A percentile compares a stretch with the other conserved stretches of the same genome.
These are phyloP conservation scores for Tylopilus subfusipes DNA, from an alignment of 768 basidiomycete species.

Conservation along the genomic window DNA sequence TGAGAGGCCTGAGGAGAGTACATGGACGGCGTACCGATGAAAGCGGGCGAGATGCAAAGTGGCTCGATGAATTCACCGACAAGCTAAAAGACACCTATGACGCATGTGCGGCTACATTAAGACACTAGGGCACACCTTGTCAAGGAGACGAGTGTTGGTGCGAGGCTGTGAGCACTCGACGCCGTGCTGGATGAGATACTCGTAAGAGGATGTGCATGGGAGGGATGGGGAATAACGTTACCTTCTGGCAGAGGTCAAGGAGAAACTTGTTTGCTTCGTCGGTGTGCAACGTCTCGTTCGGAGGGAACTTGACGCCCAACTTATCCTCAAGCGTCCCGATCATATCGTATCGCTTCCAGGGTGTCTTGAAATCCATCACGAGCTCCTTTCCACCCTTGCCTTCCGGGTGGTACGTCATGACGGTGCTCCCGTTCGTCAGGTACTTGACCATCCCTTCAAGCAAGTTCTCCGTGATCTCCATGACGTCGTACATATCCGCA, in stretches of 20 bases:
- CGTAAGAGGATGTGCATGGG: background rate
- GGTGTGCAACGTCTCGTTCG: slow-evolving; percentile 85
- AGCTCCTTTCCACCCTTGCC: slow-evolving; percentile 79
- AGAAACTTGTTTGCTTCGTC: slow-evolving; percentile 87
- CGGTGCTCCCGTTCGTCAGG: slow-evolving; percentile 76
- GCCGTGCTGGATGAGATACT: slow-evolving; percentile 59
- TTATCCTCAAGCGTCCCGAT: slow-evolving; percentile 95
- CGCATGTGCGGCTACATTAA: background rate
- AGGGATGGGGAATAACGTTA: slow-evolving; percentile 22
- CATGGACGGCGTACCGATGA: slow-evolving; percentile 62
- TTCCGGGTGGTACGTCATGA: slow-evolving; percentile 85
- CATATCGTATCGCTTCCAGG: slow-evolving; percentile 99
- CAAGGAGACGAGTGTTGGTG: slow-evolving; percentile 90
- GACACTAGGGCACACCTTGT: slow-evolving; percentile 59
- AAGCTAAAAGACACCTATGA: slow-evolving; percentile 47
- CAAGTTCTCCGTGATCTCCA: slow-evolving; percentile 94
- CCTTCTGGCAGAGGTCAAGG: slow-evolving; percentile 80
- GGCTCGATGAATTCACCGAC: slow-evolving; percentile 98
- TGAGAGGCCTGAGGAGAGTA: background rate
- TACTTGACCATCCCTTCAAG: slow-evolving; percentile 88
- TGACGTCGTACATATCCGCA: slow-evolving; percentile 97
- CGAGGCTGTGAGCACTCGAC: slow-evolving; percentile 96
- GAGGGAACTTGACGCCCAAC: slow-evolving; percentile 86
- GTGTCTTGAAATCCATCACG: slow-evolving; percentile 82
- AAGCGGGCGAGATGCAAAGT: slow-evolving; percentile 92